Percentiles rank a stretch among this genome's conserved stretches.
These are phyloP conservation scores for Theileria annulata DNA, from an alignment of 169 alveolate species.

Conservation along the genomic window DNA sequence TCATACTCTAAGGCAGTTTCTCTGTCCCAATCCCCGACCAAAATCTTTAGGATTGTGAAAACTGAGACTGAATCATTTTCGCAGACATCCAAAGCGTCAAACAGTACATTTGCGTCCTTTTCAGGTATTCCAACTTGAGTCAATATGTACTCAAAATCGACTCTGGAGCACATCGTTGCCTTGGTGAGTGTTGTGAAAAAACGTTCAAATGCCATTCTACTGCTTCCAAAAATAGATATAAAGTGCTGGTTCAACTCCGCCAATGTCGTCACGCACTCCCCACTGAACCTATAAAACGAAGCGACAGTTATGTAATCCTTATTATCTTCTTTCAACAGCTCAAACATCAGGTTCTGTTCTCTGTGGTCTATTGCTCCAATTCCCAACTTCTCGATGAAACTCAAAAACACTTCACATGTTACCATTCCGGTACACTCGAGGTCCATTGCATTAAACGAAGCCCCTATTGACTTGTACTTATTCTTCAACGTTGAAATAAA, in stretches of 20 bases:
- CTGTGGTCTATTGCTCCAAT: conserved; percentile 43
- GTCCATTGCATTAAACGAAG: conserved; percentile 54
- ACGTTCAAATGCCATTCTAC: conserved; percentile 50
- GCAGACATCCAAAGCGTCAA: conserved; percentile 54
- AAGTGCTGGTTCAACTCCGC: conserved; percentile 32
- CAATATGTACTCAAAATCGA: conserved; percentile 23
- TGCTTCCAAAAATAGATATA: conserved; percentile 32
- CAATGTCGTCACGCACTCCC: conserved; percentile 30
- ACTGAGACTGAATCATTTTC: conserved; percentile 48
- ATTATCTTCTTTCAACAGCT: conserved; percentile 34
- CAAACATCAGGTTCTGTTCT: conserved; percentile 41
- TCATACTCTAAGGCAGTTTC: conserved; percentile 52
- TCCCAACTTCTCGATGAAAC: conserved; percentile 29
- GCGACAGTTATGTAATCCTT: conserved; percentile 48
- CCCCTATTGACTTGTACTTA: conserved; percentile 48
- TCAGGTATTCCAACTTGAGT: conserved; percentile 40
- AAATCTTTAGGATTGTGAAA: conserved; percentile 53
- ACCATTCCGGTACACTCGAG: conserved; percentile 48
- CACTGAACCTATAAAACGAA: conserved; percentile 48
- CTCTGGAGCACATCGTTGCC: conserved; percentile 44
- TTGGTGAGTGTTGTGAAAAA: conserved; percentile 44
- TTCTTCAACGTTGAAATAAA: conserved; percentile 48
- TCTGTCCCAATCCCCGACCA: conserved; percentile 58
- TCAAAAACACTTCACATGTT: conserved; percentile 34
- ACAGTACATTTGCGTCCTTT: conserved; percentile 20